Base-by-base conservation (phyloP, 192 early-diverging fungal species). In the Entrophospora sp. region DNA sequence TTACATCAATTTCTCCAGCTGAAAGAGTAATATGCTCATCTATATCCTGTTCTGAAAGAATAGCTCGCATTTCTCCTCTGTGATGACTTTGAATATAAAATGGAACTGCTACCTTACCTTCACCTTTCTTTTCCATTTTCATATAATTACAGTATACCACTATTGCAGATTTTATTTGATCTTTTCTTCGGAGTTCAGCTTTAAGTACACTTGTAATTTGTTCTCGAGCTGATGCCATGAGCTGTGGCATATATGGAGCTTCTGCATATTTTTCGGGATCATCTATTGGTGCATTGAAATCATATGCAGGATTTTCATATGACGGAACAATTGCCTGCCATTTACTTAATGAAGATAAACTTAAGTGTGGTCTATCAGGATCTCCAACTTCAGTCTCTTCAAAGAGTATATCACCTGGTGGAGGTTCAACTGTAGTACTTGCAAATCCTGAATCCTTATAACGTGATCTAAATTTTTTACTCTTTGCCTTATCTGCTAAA, bases 121-220 rank as follows among this genome's bases (percentile, higher is more conserved):
- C 27, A 27, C 27, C 27, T 49, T 22, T 25, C 3, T 22, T 25
- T 3, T 32, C 1, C 16, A 20, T 57, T 35, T 22, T 32, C 32
- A 32, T 57, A 57, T 57, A 57, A 57, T 32, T 57, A 27, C 51
- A 53, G 16, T 53, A 53, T 53, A 53, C 51, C 27, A 53, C 30
- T 53, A 53, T 53, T 32, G 51, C 7, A 4, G 16, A 53, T 27
- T 53, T 53, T 53, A 53, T 53, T 32, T 53, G 51, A 53, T 53
- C 20, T 32, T 53, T 53, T 53, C 16, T 12, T 53, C 20, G 24
- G 27, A 53, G 51, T 53, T 53, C 51, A 6, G 51, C 51, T 27
- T 53, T 53, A 12, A 53, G 25, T 31, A 53, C 16, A 31, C 51
- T 25, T 53, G 24, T 25, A 53, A 53, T 53, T 53, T 53, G 51